Base-by-base conservation (phyloP, 306 rosid genomes). In the Calophaca sinica region DNA sequence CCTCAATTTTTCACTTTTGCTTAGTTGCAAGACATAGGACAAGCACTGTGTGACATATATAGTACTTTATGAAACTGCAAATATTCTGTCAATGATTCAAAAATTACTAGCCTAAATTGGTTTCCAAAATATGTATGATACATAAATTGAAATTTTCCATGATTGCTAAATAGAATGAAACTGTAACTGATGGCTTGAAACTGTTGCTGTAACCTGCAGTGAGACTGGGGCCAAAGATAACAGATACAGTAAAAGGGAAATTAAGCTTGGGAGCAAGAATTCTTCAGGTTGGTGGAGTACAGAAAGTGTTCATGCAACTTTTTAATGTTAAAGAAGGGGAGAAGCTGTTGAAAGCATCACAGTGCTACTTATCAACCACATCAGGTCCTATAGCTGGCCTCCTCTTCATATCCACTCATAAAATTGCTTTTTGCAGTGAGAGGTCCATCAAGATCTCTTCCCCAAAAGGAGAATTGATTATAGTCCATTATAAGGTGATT, bases 321-420 rank as follows among this genome's bases (percentile, higher is more conserved):
- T 90, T 93, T 68, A 74, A 70, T 54, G 83, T 74, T 39, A 76
- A 9, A 58, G 88, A 88, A 32, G 94, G 82, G 38, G 98, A 93
- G 80, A 93, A 83, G 72, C 65, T 93, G 5, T 12, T 83, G 82
- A 88, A 86, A 73, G 93, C 86, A 71, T 84, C 80, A 29, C 94
- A 87, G 5, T 93, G 98, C 78, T 83, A 78, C 81, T 74, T 93
- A 62, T 93, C 93, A 74, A 93, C 98, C 41, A 88, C 96, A 55
- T 80, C 88, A 0, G 98, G 98, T 62, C 98, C 96, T 20, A 83
- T 90, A 15, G 92, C 94, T 12, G 98, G 96, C 10, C 92, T 88
- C 33, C 92, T 92, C 81, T 92, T 92, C 86, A 83, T 92, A 54
- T 92, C 98, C 76, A 82, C 94, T 3, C 66, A 87, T 38, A 90